A percentile compares a stretch with the other conserved stretches of the same genome.
Evolutionary conservation across 768 basidiomycete species (phyloP).

Genomic region (Austroboletus festivus): DNA sequence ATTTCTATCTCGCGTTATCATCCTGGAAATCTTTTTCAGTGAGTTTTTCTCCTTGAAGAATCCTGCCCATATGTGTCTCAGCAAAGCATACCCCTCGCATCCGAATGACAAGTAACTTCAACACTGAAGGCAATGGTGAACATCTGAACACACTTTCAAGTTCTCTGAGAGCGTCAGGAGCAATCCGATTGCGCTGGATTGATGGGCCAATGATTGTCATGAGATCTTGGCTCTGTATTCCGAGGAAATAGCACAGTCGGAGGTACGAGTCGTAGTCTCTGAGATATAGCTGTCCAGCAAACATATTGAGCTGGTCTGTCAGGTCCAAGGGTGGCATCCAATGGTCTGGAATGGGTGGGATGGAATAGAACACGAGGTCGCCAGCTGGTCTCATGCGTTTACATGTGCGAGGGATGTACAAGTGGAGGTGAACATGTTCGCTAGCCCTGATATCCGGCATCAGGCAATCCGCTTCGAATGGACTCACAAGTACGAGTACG

Average conservation of each 20-base stretch:
- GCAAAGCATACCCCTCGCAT: neutral
- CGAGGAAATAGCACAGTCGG: neutral
- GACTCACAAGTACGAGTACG: neutral
- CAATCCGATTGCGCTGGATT: neutral
- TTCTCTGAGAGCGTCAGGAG: neutral
- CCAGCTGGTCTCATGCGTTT: neutral
- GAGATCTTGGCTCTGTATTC: neutral
- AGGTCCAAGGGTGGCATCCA: neutral
- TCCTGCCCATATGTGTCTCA: neutral
- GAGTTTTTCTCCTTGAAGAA: neutral
- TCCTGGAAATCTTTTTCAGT: neutral
- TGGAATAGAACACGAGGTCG: neutral
- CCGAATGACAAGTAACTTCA: neutral
- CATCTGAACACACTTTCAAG: neutral
- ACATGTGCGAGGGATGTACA: neutral
- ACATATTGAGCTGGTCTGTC: neutral
- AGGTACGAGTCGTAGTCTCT: neutral
- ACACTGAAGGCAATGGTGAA: neutral
- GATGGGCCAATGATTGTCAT: neutral
- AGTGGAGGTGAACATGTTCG: neutral
- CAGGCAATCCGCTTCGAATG: neutral
- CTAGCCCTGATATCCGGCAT: neutral
- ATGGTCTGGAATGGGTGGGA: neutral
- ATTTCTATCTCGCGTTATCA: no score
- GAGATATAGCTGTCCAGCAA: neutral